phyloP scores from a whole-genome alignment of 2,329 filamentous ascomycete species.

The Pseudogymnoascus sp. region DNA sequence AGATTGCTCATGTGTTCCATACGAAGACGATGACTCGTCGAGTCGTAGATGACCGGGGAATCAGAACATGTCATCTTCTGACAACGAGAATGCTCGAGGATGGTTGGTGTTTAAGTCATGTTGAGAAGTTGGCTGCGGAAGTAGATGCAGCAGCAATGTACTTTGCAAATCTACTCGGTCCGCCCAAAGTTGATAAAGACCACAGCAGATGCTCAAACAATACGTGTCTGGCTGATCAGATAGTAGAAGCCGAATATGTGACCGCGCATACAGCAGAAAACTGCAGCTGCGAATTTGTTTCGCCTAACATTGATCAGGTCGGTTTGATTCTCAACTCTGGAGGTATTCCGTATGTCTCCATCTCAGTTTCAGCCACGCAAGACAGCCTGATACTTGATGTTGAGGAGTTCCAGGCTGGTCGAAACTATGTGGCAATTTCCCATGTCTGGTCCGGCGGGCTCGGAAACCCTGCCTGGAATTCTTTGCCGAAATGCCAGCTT shows the following conservation, averaged over 20 bases:
- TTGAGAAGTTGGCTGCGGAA: constrained; percentile 5
- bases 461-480: constrained; percentile 12
- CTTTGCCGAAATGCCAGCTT: constrained; percentile 13
- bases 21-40: no score
- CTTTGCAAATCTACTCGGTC: constrained; percentile 12
- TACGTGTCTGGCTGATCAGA: constrained; percentile 5
- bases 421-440: constrained; percentile 11
- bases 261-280: constrained; percentile 9
- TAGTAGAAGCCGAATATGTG: background rate
- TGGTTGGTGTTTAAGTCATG: constrained; percentile 13
- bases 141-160: constrained; percentile 10
- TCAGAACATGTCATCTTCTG: constrained; percentile 7
- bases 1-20: no score
- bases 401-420: no score
- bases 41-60: background rate
- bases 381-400: no score
- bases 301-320: no score
- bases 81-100: constrained; percentile 9
- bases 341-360: no score
- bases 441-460: constrained; percentile 16
- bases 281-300: constrained; percentile 9
- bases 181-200: constrained; percentile 10
- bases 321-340: no score
- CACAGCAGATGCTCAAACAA: constrained; percentile 11
- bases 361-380: no score